Evolutionary conservation across 148 eudicot species (phyloP), one percentile per base, ranked within the genome.

Genomic region (Rhododendron ovatum): DNA sequence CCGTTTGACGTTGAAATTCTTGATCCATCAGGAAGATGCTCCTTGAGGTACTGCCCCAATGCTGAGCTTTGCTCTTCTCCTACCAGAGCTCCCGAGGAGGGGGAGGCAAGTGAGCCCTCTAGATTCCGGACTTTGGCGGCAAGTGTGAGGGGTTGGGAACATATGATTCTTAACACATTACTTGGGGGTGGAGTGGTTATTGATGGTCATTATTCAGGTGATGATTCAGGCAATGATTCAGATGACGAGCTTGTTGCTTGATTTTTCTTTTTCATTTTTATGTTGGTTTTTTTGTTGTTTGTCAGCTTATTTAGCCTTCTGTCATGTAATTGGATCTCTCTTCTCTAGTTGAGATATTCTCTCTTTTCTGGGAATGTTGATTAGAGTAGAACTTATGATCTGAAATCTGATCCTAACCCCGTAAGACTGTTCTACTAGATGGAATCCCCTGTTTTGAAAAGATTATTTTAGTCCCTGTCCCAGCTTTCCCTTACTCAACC

Each of bases 111-210:
- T 48, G 84, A 71, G 33, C 87, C 89, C 9, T 77, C 83, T 53
- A 85, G 82, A 76, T 76, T 90, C 37, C 85, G 9, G 63, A 57
- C 84, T 87, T 63, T 82, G 82, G 74, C 67, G 1, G 87, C 84
- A 67, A 85, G 88, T 69, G 83, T 89, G 50, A 84, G 91, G 85
- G 89, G 89, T 39, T 93, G 92, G 93, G 94, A 89, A 90, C 94
- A 91, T 82, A 84, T 88, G 87, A 85, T 91, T 63, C 87, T 89
- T 35, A 87, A 86, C 83, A 88, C 89, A 15, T 80, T 88, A 43
- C 88, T 86, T 24, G 90, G 88, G 35, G 80, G 78, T 74, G 90
- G 83, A 78, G 63, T 61, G 51, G 84, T 82, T 0, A 88, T 74
- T 51, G 84, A 82, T 13, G 83, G 85, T 37, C 33, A 67, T n/a